Percentiles rank a stretch among this genome's conserved stretches.
Evolutionary conservation across 2,329 filamentous ascomycete species (phyloP).

Genomic region (Talaromyces sp.): DNA sequence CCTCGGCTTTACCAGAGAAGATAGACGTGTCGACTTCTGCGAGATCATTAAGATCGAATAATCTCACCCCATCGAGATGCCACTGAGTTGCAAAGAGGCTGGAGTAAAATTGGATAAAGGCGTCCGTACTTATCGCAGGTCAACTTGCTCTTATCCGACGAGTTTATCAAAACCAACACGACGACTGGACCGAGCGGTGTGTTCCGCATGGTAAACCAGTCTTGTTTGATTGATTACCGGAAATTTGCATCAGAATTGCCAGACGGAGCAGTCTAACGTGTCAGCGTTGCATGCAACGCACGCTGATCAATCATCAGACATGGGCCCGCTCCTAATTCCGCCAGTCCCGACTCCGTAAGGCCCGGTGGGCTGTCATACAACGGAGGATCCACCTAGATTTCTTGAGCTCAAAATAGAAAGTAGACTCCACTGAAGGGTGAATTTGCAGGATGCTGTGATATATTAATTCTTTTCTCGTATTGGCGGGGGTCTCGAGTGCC

Average conservation of each 20-base stretch:
- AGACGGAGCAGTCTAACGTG: constrained; percentile 1
- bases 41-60: background rate
- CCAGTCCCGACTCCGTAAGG: background rate
- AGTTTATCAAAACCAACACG: too few relatives aligned
- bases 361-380: background rate
- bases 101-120: too few relatives aligned
- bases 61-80: background rate
- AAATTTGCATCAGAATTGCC: background rate
- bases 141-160: background rate
- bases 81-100: too few relatives aligned
- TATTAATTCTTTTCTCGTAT: background rate
- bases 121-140: background rate
- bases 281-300: constrained; percentile 5
- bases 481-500: background rate
- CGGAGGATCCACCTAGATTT: background rate
- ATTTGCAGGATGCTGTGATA: background rate
- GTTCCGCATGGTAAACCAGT: background rate
- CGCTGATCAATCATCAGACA: constrained; percentile 2
- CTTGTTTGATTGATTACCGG: background rate
- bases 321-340: background rate
- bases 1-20: background rate
- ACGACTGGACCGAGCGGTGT: background rate
- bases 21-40: background rate
- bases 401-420: background rate
- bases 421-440: constrained; percentile 5